phyloP scores from a whole-genome alignment of 495 filamentous ascomycete species.

The Poronia punctata region DNA sequence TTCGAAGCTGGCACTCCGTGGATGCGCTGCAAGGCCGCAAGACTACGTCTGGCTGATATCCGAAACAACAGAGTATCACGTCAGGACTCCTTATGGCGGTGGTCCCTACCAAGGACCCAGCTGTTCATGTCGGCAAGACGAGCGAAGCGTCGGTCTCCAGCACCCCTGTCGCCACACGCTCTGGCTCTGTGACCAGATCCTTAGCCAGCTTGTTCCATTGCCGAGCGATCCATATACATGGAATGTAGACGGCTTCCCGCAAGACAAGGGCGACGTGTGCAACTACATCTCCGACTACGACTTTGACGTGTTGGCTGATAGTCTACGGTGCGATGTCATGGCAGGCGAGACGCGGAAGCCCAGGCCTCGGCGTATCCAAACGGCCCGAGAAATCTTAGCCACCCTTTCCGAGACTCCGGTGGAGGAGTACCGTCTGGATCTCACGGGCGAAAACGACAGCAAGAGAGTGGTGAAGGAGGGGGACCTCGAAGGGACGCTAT shows the following conservation, averaged over 20 bases:
- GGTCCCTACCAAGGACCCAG: conserved; percentile 31
- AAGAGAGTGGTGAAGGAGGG: conserved; percentile 27
- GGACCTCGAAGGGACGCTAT: conserved; percentile 39
- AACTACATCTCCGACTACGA: conserved; percentile 34
- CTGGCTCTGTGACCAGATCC: conserved; percentile 41
- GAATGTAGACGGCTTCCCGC: conserved; percentile 28
- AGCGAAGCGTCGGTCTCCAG: conserved; percentile 9
- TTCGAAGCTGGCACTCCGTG: conserved; percentile 34
- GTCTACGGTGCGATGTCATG: conserved; percentile 35
- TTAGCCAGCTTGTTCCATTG: conserved; percentile 32
- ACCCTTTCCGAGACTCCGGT: conserved; percentile 26
- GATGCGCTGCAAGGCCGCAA: conserved; percentile 33
- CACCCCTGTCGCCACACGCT: conserved; percentile 41
- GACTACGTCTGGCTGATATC: conserved; percentile 43
- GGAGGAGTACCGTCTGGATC: conserved; percentile 32
- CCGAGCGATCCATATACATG: conserved; percentile 28
- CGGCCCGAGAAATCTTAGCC: conserved; percentile 39
- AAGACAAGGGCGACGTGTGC: conserved; percentile 37
- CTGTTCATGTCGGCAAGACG: conserved; percentile 35
- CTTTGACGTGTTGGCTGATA: conserved; percentile 39
- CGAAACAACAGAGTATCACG: conserved; percentile 37
- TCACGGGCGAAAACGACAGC: conserved; percentile 22
- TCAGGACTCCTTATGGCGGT: conserved; percentile 32
- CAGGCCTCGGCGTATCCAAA: conserved; percentile 27
- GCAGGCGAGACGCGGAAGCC: conserved; percentile 24